Evolutionary conservation across 345 rosid genomes (phyloP), one percentile per base, ranked within the genome.

Genomic region (Lagerstroemia speciosa): DNA sequence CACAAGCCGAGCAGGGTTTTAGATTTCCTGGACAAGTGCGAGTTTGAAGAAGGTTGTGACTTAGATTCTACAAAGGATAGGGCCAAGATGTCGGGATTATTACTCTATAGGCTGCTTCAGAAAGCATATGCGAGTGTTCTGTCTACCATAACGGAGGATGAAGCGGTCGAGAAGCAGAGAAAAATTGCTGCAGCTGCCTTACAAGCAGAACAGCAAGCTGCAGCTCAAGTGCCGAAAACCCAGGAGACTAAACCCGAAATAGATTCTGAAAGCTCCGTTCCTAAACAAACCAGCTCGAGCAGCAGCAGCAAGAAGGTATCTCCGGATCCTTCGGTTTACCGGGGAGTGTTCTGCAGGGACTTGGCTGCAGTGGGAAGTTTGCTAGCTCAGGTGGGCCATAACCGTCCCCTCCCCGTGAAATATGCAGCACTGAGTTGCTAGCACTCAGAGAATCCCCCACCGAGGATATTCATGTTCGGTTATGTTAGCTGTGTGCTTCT

Each of bases 311-410:
- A 38, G 5, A 50, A 72, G 20, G 30, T 79, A 46, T 45, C 81
- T 38, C 20, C 77, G 9, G 81, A 85, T 64, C 84, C 77, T 64
- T 86, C 87, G 12, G 71, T 62, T 11, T 36, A 62, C 71, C 89
- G 83, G 73, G 97, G 96, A 26, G 85, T 93, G 24, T 94, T 94
- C 79, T 94, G 97, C 85, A 77, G 99, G 55, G 99, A 94, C 75
- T 81, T 91, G 45, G 90, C 95, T 0, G 83, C 77, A 0, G 97
- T 93, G 32, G 94, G 96, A 66, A 89, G 73, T 78, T 76, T 93
- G 80, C 76, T 93, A 43, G 81, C 96, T 0, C 86, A 86, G 68
- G 88, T 77, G 69, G 95, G 95, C 72, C 86, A 86, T 45, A 89
- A 85, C 66, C 94, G 83, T 69, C 90, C 93, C 32, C 71, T 91